Percentiles rank a stretch among this genome's conserved stretches.
Conservation (phyloP, 139 green algal genomes). For the Picochlorum sp. region DNA sequence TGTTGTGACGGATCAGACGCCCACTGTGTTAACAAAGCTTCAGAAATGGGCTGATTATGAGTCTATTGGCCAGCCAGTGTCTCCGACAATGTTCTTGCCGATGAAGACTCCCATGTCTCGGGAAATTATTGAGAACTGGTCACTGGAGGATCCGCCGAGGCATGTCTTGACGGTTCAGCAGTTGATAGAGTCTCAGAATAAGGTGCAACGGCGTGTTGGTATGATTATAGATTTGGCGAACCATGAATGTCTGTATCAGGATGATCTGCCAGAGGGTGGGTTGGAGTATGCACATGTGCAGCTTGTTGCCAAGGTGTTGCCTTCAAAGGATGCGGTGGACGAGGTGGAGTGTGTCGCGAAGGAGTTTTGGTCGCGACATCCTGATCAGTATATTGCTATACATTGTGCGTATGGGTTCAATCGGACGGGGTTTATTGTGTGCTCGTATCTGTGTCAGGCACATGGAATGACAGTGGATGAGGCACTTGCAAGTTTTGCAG, state of each 20-base stretch:
- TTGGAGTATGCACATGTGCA: conserved; percentile 51
- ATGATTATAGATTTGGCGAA: conserved; percentile 77
- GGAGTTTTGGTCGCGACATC: conserved; percentile 43
- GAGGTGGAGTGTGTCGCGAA: conserved; percentile 40
- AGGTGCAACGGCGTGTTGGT: conserved; percentile 34
- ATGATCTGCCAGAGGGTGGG: conserved; percentile 44
- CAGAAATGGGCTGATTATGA: conserved; percentile 66
- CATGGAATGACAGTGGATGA: conserved; percentile 52
- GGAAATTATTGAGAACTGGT: conserved; percentile 53
- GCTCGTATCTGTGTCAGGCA: conserved; percentile 62
- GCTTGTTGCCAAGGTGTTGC: conserved; percentile 64
- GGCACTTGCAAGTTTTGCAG: conserved; percentile 60
- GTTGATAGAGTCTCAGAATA: conserved; percentile 36
- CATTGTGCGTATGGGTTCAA: conserved; percentile 91
- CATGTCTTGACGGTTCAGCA: conserved; percentile 51
- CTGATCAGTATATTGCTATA: conserved; percentile 61
- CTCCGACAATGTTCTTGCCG: conserved; percentile 43
- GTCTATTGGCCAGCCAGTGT: conserved; percentile 35
- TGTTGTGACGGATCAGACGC: conserved; percentile 1
- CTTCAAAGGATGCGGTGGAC: conserved; percentile 38
- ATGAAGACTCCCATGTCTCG: conserved; percentile 59
- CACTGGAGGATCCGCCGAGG: conserved; percentile 37
- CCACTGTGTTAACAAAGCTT: conserved; percentile 55
- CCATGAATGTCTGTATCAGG: conserved; percentile 71
- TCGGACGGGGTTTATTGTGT: conserved; percentile 79